A percentile compares a stretch with the other conserved stretches of the same genome.
Conservation (phyloP, 257 asterid genomes). For the Nicotiana tabacum region DNA sequence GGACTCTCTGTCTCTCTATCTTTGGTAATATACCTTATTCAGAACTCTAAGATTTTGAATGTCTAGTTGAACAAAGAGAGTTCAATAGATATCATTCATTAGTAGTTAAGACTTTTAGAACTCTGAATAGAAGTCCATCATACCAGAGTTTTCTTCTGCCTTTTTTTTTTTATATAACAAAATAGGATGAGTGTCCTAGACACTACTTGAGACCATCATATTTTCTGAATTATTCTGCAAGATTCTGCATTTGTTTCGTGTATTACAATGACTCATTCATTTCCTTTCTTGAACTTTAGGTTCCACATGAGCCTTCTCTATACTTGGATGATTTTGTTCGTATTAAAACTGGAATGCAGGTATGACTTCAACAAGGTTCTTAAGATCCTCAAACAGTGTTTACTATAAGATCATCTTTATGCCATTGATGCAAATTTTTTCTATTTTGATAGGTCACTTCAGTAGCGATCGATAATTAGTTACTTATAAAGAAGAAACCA, state of each 20-base stretch:
- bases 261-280: background rate
- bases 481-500: background rate
- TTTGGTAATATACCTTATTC: background rate
- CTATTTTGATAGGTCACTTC: background rate
- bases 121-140: background rate
- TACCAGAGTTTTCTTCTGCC: background rate
- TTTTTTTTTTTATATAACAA: background rate
- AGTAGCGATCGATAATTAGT: background rate
- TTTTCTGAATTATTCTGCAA: background rate
- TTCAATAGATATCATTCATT: background rate
- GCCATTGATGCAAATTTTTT: background rate
- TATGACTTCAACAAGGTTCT: conserved; percentile 15
- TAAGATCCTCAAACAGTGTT: background rate
- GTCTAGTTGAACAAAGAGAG: background rate
- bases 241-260: background rate
- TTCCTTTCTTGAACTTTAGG: conserved; percentile 43
- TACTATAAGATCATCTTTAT: background rate
- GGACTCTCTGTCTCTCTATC: background rate
- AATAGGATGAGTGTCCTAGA: background rate
- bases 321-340: conserved; percentile 82
- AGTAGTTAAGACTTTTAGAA: background rate
- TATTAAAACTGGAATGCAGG: conserved; percentile 86
- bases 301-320: conserved; percentile 65
- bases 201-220: background rate
- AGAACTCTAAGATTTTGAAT: background rate